Conservation (phyloP, 768 basidiomycete species). For the Termitomyces eurrhizus region DNA sequence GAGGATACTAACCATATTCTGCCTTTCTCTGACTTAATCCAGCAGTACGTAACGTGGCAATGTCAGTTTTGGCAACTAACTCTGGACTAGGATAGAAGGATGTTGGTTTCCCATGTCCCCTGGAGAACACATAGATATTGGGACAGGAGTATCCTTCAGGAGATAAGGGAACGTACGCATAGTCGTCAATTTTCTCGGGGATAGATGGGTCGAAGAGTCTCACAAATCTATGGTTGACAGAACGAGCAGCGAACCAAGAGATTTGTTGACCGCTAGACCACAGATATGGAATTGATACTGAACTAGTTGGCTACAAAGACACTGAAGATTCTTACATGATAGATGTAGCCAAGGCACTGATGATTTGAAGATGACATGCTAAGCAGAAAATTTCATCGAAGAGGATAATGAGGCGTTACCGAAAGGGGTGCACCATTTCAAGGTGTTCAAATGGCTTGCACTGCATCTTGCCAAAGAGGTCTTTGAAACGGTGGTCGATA, state of each 20-base stretch:
- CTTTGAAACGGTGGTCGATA: constrained; percentile 67
- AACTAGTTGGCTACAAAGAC: not conserved
- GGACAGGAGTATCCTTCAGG: constrained; percentile 6
- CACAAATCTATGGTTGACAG: constrained; percentile 77
- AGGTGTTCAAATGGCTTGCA: constrained; percentile 78
- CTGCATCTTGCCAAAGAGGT: constrained; percentile 57
- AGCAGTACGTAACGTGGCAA: constrained; percentile 59
- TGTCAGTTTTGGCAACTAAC: constrained; percentile 59
- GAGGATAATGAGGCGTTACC: constrained; percentile 36
- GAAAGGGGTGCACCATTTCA: constrained; percentile 79
- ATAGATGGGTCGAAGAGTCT: constrained; percentile 71
- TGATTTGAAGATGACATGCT: constrained; percentile 1
- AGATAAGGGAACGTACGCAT: constrained; percentile 28
- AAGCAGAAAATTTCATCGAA: not conserved
- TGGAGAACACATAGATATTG: constrained; percentile 8
- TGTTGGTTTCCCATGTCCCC: constrained; percentile 18
- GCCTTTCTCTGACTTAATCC: constrained; percentile 85
- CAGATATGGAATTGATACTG: not conserved
- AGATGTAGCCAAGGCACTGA: constrained; percentile 64
- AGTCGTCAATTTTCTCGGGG: constrained; percentile 61
- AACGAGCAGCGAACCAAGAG: constrained; percentile 82
- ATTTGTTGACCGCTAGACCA: constrained; percentile 67
- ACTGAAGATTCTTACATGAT: constrained; percentile 51
- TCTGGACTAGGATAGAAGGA: constrained; percentile 69
- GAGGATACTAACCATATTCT: constrained; percentile 67